Conservation (phyloP, 2,329 filamentous ascomycete species). For the Trichoderma semiorbis region DNA sequence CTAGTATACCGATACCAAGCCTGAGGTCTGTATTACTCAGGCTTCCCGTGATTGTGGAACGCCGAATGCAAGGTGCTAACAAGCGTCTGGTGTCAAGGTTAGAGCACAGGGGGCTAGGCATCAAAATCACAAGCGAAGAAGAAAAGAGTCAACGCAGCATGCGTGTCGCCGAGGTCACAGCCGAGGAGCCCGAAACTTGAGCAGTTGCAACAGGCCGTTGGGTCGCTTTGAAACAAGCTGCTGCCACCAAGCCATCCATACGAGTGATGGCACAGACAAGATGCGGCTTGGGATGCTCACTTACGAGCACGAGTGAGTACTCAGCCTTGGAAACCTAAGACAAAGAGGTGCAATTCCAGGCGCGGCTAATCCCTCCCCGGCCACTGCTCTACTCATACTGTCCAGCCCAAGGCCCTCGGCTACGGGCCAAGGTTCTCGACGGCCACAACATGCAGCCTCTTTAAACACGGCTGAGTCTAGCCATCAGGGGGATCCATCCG, state of each 20-base stretch:
- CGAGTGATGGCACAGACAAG: background rate
- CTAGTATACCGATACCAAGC: background rate
- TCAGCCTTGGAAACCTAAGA: background rate
- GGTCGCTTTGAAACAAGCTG: background rate
- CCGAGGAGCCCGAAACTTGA: conserved; percentile 2
- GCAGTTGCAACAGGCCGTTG: background rate
- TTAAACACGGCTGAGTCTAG: conserved; percentile 1
- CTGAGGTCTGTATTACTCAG: background rate
- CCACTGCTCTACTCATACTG: background rate
- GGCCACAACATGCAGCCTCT: conserved; percentile 6
- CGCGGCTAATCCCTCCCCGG: background rate
- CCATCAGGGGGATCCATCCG: background rate
- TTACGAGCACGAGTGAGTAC: background rate
- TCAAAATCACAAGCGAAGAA: background rate
- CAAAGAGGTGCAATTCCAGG: background rate
- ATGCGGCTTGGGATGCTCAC: background rate
- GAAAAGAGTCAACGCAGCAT: background rate
- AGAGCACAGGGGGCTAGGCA: background rate
- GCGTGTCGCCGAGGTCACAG: background rate
- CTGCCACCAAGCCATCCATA: background rate
- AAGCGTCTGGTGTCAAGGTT: background rate
- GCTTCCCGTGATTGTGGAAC: conserved; percentile 5
- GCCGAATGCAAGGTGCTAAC: background rate
- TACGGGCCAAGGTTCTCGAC: background rate
- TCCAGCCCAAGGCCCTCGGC: background rate